Base-by-base conservation (phyloP, 129 eudicot species). In the Solidago caesia region DNA sequence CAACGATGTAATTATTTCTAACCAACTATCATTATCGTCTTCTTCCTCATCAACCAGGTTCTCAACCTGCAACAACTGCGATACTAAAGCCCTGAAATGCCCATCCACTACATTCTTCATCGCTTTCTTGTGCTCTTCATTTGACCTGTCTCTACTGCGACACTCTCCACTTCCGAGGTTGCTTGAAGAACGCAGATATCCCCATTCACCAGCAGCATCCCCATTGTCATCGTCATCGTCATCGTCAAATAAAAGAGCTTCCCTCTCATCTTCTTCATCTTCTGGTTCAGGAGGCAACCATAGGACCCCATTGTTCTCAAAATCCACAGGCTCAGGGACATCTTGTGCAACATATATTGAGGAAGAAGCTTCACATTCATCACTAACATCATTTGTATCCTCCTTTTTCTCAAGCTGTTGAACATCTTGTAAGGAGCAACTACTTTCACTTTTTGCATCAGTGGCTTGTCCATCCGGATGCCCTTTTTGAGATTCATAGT, bases 261-360 rank as follows among this genome's bases (percentile, higher is more conserved):
- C 97, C 73, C 81, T 87, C 63, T 95, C 99, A 70, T 95, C 99
- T 76, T 91, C 99, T 89, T 95, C 97, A 46, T 95, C 92, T 77
- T 95, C 99, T 0, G 99, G 99, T 82, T 95, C 99, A 64, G 99
- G 99, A n/a, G 99, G 99, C 58, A 95, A 89, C 99, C 99, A 95
- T 4, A 95, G 82, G 81, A 95, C 90, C 81, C 99, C 99, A 27
- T 87, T 95, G 82, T 87, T 95, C 75, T 95, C 99, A 77, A 91
- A 95, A 74, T 95, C 99, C 66, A 95, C 97, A 64, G 93, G 96
- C 61, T 94, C 99, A 26, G 72, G 70, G 29, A 87, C 94, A 73
- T 87, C 92, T 82, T 85, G 89, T 13, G 85, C 79, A 72, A 76
- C 93, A 77, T 84, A 90, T 8, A 85, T 27, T 29, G 99, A 87